These are phyloP conservation scores for Ceratobasidium sp. DNA, from an alignment of 1,284 basidiomycete species.

Conservation along the genomic window DNA sequence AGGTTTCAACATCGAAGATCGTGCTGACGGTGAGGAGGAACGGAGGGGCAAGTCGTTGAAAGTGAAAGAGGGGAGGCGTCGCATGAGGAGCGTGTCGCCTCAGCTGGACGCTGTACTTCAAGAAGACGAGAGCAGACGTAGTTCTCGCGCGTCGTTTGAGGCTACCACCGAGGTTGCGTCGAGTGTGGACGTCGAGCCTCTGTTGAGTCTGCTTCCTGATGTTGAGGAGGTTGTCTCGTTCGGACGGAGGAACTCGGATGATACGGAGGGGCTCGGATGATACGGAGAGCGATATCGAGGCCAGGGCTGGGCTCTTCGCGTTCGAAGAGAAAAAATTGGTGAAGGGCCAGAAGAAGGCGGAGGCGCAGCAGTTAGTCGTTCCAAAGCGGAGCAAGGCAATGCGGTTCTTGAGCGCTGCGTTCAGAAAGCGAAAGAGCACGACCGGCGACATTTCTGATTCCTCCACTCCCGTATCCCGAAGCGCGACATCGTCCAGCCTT, in stretches of 20 bases:
- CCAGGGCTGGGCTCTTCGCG: conserved; percentile 31
- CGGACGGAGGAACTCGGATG: conserved; percentile 13
- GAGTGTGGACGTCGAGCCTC: conserved; percentile 10
- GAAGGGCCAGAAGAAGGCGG: conserved; percentile 1
- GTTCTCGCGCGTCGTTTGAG: conserved; percentile 33
- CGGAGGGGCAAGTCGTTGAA: conserved; percentile 33
- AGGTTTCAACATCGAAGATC: conserved; percentile 32
- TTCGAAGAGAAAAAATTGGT: conserved; percentile 31
- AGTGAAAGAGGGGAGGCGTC: conserved; percentile 14
- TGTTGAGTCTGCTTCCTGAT: conserved; percentile 11
- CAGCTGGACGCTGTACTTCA: conserved; percentile 32
- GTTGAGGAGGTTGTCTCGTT: conserved; percentile 27
- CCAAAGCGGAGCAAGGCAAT: conserved; percentile 44
- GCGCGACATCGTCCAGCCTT: conserved; percentile 20
- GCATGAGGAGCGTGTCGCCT: conserved; percentile 37
- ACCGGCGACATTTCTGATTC: conserved; percentile 17
- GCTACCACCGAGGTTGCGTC: neutral
- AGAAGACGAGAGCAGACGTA: conserved; percentile 36
- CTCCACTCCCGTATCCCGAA: conserved; percentile 5
- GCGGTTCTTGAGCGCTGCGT: conserved; percentile 25
- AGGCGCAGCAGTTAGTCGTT: conserved; percentile 12
- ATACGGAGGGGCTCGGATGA: too few species aligned
- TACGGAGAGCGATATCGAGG: conserved; percentile 32
- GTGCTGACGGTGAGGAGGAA: conserved; percentile 37
- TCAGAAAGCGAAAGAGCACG: conserved; percentile 35